Base-by-base conservation (phyloP, 108 stramenopile species). In the Cyclostephanos invisitatus region DNA sequence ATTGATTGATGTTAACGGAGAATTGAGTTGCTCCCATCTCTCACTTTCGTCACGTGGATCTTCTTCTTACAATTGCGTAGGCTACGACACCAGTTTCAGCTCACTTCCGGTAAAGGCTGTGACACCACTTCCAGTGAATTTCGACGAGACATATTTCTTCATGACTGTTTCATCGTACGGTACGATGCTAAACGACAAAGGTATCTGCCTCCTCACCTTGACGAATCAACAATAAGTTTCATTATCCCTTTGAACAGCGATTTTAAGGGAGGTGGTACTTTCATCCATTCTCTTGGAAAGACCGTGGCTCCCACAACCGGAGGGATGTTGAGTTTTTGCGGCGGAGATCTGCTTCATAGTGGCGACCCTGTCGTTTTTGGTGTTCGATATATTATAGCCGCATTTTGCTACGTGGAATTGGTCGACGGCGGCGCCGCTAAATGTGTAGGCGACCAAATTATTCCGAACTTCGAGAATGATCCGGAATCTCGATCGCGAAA, bases 91-190 rank as follows among this genome's bases (percentile, higher is more conserved):
- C 82, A 80, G 27, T 75, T 83, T 55, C 51, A 57, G 42, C 64
- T 64, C 8, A 3, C 20, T 37, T 6, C 60, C 12, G 12, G 12
- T 37, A 74, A 60, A 25, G 24, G 32, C 6, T 58, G 24, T 12
- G 1, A 2, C 7, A 46, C 64, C 3, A 51, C 36, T 10, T 22
- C 70, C 12, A 37, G 49, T 24, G 57, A 78, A 11, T 25, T 21
- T 36, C 32, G 67, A n/a, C 53, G 76, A 22, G 70, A 77, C 38
- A 73, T 79, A 18, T 80, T 68, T 21, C 60, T 96, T 9, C 93
- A 96, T 75, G 97, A 98, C 78, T 96, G 96, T 25, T 98, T 98
- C 75, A 60, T 96, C 21, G 96, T 96, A 22, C 74, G 88, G 44
- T 98, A 98, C 74, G 79, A 87, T 57, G 88, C 85, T 42, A 64